Percentiles rank a stretch among this genome's conserved stretches.
Conservation (phyloP, 2,329 filamentous ascomycete genomes). For the Pseudogymnoascus sp. region DNA sequence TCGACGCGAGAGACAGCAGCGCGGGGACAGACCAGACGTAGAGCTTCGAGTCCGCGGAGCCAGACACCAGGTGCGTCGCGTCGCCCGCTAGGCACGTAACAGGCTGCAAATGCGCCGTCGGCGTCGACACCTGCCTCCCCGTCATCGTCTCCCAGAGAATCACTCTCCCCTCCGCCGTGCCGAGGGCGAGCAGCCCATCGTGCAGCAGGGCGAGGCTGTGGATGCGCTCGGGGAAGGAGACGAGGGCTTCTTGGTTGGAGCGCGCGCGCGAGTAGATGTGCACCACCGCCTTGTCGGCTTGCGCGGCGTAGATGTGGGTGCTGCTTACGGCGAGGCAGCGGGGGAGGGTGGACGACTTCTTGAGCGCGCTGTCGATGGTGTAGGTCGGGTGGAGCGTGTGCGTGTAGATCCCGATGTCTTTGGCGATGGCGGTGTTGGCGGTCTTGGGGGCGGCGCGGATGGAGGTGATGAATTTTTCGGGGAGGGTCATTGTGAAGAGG, state of each 20-base stretch:
- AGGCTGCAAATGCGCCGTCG: constrained; percentile 69
- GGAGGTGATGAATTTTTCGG: constrained; percentile 52
- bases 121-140: constrained; percentile 66
- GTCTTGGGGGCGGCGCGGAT: constrained; percentile 49
- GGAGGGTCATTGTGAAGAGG: constrained; percentile 26
- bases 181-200: constrained; percentile 63
- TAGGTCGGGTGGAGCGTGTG: constrained; percentile 74
- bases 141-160: constrained; percentile 88
- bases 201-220: constrained; percentile 65
- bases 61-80: constrained; percentile 65
- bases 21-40: constrained; percentile 82
- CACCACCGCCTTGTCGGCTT: constrained; percentile 83
- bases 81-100: constrained; percentile 71
- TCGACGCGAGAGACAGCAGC: constrained; percentile 54
- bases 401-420: constrained; percentile 81
- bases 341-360: constrained; percentile 77
- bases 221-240: constrained; percentile 83
- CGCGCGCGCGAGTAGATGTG: constrained; percentile 83
- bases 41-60: constrained; percentile 78
- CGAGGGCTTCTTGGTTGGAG: constrained; percentile 78
- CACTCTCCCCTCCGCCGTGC: constrained; percentile 76
- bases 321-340: constrained; percentile 74
- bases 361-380: constrained; percentile 69
- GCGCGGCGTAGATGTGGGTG: constrained; percentile 83
- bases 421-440: constrained; percentile 54